These are phyloP conservation scores for Globisporangium barbulae DNA, from an alignment of 352 stramenopile species.

Conservation along the genomic window DNA sequence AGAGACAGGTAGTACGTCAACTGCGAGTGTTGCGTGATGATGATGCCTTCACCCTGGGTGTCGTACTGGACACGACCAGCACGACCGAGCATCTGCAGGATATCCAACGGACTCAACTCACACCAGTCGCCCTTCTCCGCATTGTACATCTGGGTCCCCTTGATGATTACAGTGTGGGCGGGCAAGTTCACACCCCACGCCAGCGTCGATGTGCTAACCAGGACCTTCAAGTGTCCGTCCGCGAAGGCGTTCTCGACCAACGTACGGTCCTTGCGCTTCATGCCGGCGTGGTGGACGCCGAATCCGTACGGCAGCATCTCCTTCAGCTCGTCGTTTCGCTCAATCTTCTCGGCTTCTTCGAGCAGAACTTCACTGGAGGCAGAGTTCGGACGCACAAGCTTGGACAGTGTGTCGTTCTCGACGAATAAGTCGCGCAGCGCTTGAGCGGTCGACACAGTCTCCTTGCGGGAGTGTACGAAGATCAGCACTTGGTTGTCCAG, in stretches of 20 bases:
- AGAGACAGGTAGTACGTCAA: conserved; percentile 99
- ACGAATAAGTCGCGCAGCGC: conserved; percentile 95
- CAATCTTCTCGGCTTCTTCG: conserved; percentile 90
- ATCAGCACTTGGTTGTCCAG: conserved; percentile 98
- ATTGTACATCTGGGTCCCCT: conserved; percentile 99
- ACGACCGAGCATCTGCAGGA: conserved; percentile 99
- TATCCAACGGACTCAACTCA: conserved; percentile 97
- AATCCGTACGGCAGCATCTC: conserved; percentile 98
- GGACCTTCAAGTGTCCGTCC: conserved; percentile 95
- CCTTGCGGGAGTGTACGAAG: conserved; percentile 99
- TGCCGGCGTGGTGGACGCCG: conserved; percentile 99
- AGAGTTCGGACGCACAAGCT: conserved; percentile 88
- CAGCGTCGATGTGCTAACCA: conserved; percentile 98
- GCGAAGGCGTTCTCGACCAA: conserved; percentile 99
- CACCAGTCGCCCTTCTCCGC: conserved; percentile 97
- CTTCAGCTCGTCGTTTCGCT: conserved; percentile 97
- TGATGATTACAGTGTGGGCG: conserved; percentile 99
- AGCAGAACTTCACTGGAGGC: conserved; percentile 91
- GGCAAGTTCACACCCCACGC: conserved; percentile 99
- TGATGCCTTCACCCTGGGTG: conserved; percentile 97
- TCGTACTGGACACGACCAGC: conserved; percentile 99
- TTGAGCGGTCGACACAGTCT: conserved; percentile 97
- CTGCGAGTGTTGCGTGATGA: conserved; percentile 98
- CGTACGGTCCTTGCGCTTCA: conserved; percentile 96
- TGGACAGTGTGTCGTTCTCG: conserved; percentile 93